Evolutionary conservation across 306 rosid genomes (phyloP).

Genomic region (Ochetophila trinervis): DNA sequence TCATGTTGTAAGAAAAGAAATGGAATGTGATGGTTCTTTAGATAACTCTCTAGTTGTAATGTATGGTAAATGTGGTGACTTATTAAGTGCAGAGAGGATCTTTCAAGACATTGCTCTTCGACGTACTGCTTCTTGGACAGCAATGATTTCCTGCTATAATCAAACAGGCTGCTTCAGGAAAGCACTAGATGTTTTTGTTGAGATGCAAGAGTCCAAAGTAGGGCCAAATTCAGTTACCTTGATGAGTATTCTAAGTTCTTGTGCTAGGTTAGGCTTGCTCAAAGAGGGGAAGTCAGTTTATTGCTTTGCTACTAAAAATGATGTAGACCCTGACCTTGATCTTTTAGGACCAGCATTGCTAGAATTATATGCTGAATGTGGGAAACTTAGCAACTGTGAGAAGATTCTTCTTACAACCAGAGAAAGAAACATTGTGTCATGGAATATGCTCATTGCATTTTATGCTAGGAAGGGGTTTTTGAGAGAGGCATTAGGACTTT

Average conservation of each 20-base stretch:
- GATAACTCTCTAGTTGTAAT: slow-evolving; percentile 53
- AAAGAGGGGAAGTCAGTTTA: slow-evolving; percentile 77
- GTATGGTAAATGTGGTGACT: slow-evolving; percentile 68
- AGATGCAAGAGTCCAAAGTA: slow-evolving; percentile 50
- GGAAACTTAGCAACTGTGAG: slow-evolving; percentile 41
- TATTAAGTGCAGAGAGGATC: slow-evolving; percentile 40
- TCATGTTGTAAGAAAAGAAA: slow-evolving; percentile 47
- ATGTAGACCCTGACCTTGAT: slow-evolving; percentile 48
- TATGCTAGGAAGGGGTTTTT: slow-evolving; percentile 55
- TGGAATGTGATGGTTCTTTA: slow-evolving; percentile 44
- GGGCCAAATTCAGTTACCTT: slow-evolving; percentile 65
- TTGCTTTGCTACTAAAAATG: slow-evolving; percentile 59
- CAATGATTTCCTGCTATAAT: slow-evolving; percentile 72
- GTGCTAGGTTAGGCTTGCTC: slow-evolving; percentile 59
- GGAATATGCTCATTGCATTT: slow-evolving; percentile 70
- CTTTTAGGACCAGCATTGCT: slow-evolving; percentile 55
- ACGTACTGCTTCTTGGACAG: slow-evolving; percentile 64
- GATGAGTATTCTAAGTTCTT: slow-evolving; percentile 51
- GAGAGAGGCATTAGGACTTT: slow-evolving; percentile 49
- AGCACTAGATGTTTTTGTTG: slow-evolving; percentile 45
- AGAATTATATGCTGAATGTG: slow-evolving; percentile 64
- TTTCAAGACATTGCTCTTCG: slow-evolving; percentile 31
- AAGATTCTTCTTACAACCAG: slow-evolving; percentile 49
- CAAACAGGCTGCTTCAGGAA: slow-evolving; percentile 40
- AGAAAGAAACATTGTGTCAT: slow-evolving; percentile 40